Evolutionary conservation across 1,139 yeast genomes (phyloP).

Genomic region (Blastobotrys illinoisensis): DNA sequence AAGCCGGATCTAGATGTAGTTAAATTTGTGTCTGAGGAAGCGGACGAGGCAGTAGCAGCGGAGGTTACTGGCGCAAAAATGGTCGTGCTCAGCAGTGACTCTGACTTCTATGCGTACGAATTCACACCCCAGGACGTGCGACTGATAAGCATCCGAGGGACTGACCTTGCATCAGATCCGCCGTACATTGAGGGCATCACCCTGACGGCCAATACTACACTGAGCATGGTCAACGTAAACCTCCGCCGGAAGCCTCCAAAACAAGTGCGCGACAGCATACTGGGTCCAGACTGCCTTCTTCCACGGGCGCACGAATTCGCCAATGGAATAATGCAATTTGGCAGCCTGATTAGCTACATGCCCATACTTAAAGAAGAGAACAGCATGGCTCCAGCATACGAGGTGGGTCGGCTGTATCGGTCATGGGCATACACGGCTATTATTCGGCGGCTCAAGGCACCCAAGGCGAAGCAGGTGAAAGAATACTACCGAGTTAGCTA

Average conservation of each 20-base stretch:
- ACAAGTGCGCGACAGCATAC: background rate
- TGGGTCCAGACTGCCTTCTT: background rate
- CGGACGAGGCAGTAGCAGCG: slow-evolving; percentile 16
- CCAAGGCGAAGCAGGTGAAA: background rate
- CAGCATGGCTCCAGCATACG: slow-evolving; percentile 10
- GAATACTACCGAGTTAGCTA: slow-evolving; percentile 6
- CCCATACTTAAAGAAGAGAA: slow-evolving; percentile 10
- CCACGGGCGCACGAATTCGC: slow-evolving; percentile 12
- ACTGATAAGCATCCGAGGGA: slow-evolving; percentile 3
- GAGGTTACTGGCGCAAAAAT: background rate
- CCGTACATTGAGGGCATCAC: background rate
- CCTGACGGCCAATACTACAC: background rate
- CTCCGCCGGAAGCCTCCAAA: background rate
- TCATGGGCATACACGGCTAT: slow-evolving; percentile 12
- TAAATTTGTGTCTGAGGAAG: slow-evolving; percentile 15
- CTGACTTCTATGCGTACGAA: slow-evolving; percentile 16
- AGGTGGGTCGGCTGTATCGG: slow-evolving; percentile 10
- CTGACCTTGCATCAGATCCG: slow-evolving; percentile 1
- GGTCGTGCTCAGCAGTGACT: slow-evolving; percentile 13
- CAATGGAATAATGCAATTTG: slow-evolving; percentile 7
- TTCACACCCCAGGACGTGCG: slow-evolving; percentile 1
- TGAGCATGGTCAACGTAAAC: background rate
- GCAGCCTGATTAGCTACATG: slow-evolving; percentile 8
- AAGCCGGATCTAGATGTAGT: background rate
- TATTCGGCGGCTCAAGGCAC: slow-evolving; percentile 3